Evolutionary conservation across 1,284 basidiomycete genomes (phyloP), one percentile per base, ranked within the genome.

Genomic region (Exobasidium cylindrosporum): DNA sequence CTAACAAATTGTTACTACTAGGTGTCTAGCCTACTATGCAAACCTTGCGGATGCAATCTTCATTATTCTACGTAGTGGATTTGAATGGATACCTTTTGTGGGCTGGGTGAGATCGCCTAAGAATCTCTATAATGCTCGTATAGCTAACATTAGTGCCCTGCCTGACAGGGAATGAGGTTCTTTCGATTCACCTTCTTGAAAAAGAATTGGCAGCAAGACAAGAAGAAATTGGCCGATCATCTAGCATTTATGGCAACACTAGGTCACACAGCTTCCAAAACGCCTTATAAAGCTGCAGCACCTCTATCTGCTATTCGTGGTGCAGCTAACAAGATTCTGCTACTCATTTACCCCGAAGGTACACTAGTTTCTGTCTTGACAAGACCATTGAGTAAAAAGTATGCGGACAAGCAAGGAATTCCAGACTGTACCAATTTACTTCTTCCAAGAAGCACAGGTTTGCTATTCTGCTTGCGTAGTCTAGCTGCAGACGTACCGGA

Each of bases 401-500:
- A 70, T 56, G 74, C 74, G 1, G 69, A 73, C 17, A 77, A 77
- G 58, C 61, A 63, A 54, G 72, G 70, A 14, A 65, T 70, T 91
- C 80, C 85, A 32, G 92, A 97, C 78, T 86, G 92, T 82, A 83
- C 82, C 50, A 88, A 96, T 75, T 81, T 86, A 17, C 84, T 98
- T 5, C 85, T 97, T 53, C 95, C 95, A 0, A 86, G 94, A 53
- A 91, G 92, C 28, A 96, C 92, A 0, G 95, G 95, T 0, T 82
- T 97, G 56, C 87, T 90, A 64, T 92, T 90, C 79, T 90, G 88
- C 65, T 82, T 97, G 40, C 86, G 91, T 28, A 88, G 91, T 0
- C 84, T 97, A 7, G 84, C 87, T 7, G 88, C 90, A 21, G 85
- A 88, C 57, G 85, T 95, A 46, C 88, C 88, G 23, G 85, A 85